Percentiles rank a stretch among this genome's conserved stretches.
Evolutionary conservation across 164 flowering plant genomes (phyloP).

Genomic region (Macadamia tetraphylla): DNA sequence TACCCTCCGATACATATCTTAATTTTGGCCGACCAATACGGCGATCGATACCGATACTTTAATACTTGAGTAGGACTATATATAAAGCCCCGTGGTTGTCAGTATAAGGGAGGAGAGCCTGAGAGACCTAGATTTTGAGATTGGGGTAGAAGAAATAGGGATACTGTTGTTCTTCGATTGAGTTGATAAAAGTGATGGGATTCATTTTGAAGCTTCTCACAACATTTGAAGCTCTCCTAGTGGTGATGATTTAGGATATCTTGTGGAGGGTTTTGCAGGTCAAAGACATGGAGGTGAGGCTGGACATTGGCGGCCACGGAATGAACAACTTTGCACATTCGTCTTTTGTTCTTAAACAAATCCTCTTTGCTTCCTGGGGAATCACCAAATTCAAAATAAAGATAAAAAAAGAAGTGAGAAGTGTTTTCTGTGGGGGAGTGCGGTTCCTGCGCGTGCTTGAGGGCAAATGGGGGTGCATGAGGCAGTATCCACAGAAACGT

Average conservation of each 20-base stretch:
- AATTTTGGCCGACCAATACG: no score
- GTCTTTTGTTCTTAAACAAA: background rate
- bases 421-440: no score
- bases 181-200: conserved; percentile 64
- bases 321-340: conserved; percentile 46
- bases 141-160: conserved; percentile 70
- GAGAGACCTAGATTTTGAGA: conserved; percentile 27
- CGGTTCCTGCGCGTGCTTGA: no score
- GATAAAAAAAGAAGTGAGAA: no score
- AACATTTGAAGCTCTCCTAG: conserved; percentile 55
- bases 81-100: conserved; percentile 55
- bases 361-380: conserved; percentile 4
- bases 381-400: background rate
- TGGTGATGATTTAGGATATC: conserved; percentile 41
- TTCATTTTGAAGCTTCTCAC: conserved; percentile 49
- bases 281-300: conserved; percentile 50
- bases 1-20: no score
- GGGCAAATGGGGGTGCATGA: no score
- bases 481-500: no score
- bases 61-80: no score
- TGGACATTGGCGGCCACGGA: conserved; percentile 52
- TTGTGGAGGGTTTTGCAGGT: conserved; percentile 54
- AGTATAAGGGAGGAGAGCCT: conserved; percentile 3
- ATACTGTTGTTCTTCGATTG: conserved; percentile 46
- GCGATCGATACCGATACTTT: no score